Evolutionary conservation across 140 eudicot genomes (phyloP), one percentile per base, ranked within the genome.

Genomic region (Oenanthe javanica): DNA sequence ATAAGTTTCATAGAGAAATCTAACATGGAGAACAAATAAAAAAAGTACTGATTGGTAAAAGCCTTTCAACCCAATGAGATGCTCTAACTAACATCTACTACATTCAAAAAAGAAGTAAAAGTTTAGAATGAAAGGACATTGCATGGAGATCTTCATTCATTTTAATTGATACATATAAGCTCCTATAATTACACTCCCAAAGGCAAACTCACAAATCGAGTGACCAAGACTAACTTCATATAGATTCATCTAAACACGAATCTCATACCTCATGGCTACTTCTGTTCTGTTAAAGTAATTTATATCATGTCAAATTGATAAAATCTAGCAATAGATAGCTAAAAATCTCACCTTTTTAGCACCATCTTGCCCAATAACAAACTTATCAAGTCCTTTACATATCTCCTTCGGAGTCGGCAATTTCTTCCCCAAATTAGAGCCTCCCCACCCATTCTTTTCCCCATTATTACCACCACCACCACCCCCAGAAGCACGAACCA

Each of bases 361-460:
- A 10, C 89, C 88, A 11, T 77, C 86, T 82, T 93, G 98, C 48
- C 98, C 98, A 63, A 93, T 90, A 48, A 93, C 98, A 80, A 91
- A 93, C 82, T 93, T 89, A 83, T 93, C 98, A 49, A 93, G 93
- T 9, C 97, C 96, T 79, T 86, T 81, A 78, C 91, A 91, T 50
- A 93, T 93, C 89, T 91, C 98, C 85, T 93, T 93, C 8, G 98
- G 98, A 0, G 98, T 93, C 12, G 98, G 98, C 50, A 93, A 82
- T 75, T 83, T 86, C 79, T 86, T 87, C 36, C 98, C 98, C 87
- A 93, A 80, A 85, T 89, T 89, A 27, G 97, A 87, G 27, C 98
- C 98, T 13, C 98, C 98, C 98, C 98, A 93, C 64, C 85, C 85
- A 43, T 54, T 83, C 86, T 89, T 89, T 82, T 86, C 92, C 36